A percentile compares a stretch with the other conserved stretches of the same genome.
Evolutionary conservation across 768 basidiomycete genomes (phyloP).

Genomic region (Cystofilobasidium macerans): DNA sequence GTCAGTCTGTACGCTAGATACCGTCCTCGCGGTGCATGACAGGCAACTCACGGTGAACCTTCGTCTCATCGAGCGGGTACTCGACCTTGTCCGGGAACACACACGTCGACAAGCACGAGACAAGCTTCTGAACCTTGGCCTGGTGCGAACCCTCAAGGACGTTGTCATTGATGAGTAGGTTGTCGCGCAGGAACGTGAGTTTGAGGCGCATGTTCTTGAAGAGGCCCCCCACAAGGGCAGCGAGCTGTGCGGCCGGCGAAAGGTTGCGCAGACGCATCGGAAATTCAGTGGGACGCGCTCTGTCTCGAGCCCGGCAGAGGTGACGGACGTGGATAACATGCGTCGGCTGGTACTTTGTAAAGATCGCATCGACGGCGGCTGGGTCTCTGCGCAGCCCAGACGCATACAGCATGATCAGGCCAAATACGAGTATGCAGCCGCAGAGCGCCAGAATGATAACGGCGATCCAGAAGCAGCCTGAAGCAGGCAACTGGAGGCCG

Average conservation of each 20-base stretch:
- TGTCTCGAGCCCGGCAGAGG: too few relatives aligned
- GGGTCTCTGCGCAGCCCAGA: conserved; percentile 51
- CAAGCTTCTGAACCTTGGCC: conserved; percentile 58
- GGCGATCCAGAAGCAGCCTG: too few relatives aligned
- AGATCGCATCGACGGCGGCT: conserved; percentile 58
- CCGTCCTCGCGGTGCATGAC: too few relatives aligned
- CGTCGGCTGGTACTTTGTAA: conserved; percentile 83
- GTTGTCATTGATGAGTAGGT: conserved; percentile 90
- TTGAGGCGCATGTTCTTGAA: conserved; percentile 96
- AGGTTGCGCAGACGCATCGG: too few relatives aligned
- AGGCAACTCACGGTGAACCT: conserved; percentile 57
- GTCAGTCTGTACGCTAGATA: not conserved
- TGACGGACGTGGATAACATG: conserved; percentile 68
- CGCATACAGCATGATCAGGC: not conserved
- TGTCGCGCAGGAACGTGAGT: conserved; percentile 88
- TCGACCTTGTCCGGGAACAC: conserved; percentile 92
- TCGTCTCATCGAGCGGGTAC: conserved; percentile 84
- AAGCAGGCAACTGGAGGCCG: too few relatives aligned
- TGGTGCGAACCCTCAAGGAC: conserved; percentile 66
- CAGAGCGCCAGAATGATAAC: too few relatives aligned
- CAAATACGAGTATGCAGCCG: too few relatives aligned
- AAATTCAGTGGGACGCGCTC: too few relatives aligned
- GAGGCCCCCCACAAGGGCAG: conserved; percentile 84
- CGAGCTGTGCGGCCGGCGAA: too few relatives aligned
- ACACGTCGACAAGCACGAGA: conserved; percentile 93